Base-by-base conservation (phyloP, 495 filamentous ascomycete species). In the Usnea hakonensis region DNA sequence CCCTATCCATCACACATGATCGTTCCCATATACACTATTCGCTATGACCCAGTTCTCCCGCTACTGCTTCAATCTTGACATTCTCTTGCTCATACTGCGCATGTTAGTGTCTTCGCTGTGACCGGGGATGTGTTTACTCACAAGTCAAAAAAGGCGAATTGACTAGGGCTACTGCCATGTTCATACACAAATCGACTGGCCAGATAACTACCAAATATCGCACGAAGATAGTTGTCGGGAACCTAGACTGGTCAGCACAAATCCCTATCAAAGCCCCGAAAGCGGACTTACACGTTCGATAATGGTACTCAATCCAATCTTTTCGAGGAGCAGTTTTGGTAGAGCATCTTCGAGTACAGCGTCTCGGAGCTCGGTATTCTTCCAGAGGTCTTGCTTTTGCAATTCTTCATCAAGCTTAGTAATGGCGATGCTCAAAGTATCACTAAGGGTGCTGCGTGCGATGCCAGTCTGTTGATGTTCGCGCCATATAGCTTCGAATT, bases 141-240 rank as follows among this genome's bases (percentile, higher is more conserved):
- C 91, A 97, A 98, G 68, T 95, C 89, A 76, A 96, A 98, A 82
- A 98, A 98, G 10, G 94, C 90, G 77, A 98, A 97, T 71, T 97
- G 95, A 78, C 87, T 93, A 5, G 94, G 91, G 65, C 81, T 83
- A 77, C 90, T 93, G 71, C 94, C 94, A 73, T 89, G 90, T 72
- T 94, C 82, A 74, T 98, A 98, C 35, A 98, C 90, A 73, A 98
- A 98, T 23, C 94, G 85, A 69, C 89, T 93, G 35, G 94, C 94
- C 65, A 98, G 77, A 76, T 92, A 95, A 70, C 89, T 94, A 64
- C 94, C 94, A 72, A 98, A 98, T 71, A 98, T 97, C 54, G 93
- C 86, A 54, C 90, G 84, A 48, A 98, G 84, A 68, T 98, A 98
- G 70, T 87, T 89, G 59, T 95, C 88, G 3, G 94, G 94, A 38